phyloP scores from a whole-genome alignment of 495 filamentous ascomycete species.

The Podospora pseudoanserina region DNA sequence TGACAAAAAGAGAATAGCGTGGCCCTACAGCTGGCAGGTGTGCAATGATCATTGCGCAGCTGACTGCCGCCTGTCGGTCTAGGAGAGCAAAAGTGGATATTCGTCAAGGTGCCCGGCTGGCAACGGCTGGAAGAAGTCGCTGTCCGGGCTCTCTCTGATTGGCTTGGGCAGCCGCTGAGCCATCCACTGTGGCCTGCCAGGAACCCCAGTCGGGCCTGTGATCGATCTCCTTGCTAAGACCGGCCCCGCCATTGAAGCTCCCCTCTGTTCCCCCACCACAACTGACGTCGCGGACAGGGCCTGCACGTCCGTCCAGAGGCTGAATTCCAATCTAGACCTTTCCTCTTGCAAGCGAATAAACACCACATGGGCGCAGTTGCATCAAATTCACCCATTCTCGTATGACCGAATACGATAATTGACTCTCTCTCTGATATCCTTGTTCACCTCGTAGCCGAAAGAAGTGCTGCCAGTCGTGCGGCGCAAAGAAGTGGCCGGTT shows the following conservation, averaged over 20 bases:
- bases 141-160: not conserved
- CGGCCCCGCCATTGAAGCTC: slow-evolving; percentile 15
- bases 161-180: not conserved
- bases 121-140: not conserved
- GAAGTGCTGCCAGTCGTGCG: not conserved
- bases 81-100: not conserved
- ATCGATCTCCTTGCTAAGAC: slow-evolving; percentile 7
- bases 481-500: not conserved
- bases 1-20: slow-evolving; percentile 28
- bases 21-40: slow-evolving; percentile 30
- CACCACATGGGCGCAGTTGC: not conserved
- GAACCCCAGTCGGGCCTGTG: not conserved
- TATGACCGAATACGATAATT: not conserved
- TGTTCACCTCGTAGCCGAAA: not conserved
- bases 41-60: slow-evolving; percentile 9
- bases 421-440: not conserved
- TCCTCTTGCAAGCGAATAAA: slow-evolving; percentile 2
- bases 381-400: not conserved
- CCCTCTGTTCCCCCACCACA: slow-evolving; percentile 14
- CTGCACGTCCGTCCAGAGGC: not conserved
- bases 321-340: slow-evolving; percentile 4
- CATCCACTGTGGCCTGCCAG: not conserved
- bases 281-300: slow-evolving; percentile 21
- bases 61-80: slow-evolving; percentile 17
- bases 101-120: not conserved